phyloP scores from a whole-genome alignment of 1,284 basidiomycete genomes.

The Puccinia coronata region DNA sequence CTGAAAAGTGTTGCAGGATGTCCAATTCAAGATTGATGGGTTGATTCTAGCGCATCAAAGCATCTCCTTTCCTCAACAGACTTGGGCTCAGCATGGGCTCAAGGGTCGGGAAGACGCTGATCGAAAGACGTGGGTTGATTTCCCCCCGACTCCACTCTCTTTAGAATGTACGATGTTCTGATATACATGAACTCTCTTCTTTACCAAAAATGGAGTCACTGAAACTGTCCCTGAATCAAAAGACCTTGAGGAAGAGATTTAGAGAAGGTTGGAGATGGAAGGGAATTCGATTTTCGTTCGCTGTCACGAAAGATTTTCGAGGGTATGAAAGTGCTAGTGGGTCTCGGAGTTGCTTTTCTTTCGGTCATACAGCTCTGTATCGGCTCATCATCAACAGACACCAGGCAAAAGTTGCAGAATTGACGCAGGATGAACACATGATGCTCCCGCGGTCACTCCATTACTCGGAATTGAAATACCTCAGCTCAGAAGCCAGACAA shows the following conservation, averaged over 20 bases:
- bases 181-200: conserved; percentile 54
- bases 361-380: conserved; percentile 54
- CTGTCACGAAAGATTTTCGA: neutral
- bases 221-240: conserved; percentile 66
- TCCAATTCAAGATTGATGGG: conserved; percentile 64
- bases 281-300: conserved; percentile 60
- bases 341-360: too few species aligned
- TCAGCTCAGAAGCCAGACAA: conserved; percentile 55
- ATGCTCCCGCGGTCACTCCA: conserved; percentile 53
- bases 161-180: too few species aligned
- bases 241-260: conserved; percentile 64
- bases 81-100: conserved; percentile 58
- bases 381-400: conserved; percentile 54
- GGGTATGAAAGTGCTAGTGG: too few species aligned
- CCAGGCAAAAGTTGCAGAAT: conserved; percentile 53
- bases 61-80: conserved; percentile 55
- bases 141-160: neutral
- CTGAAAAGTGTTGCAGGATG: conserved; percentile 65
- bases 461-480: conserved; percentile 53
- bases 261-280: conserved; percentile 70
- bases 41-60: conserved; percentile 64
- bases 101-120: conserved; percentile 57
- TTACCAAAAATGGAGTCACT: conserved; percentile 67
- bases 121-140: conserved; percentile 54
- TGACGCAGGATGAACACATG: conserved; percentile 53